Base-by-base conservation (phyloP, 306 rosid genomes). In the Coriaria nepalensis region DNA sequence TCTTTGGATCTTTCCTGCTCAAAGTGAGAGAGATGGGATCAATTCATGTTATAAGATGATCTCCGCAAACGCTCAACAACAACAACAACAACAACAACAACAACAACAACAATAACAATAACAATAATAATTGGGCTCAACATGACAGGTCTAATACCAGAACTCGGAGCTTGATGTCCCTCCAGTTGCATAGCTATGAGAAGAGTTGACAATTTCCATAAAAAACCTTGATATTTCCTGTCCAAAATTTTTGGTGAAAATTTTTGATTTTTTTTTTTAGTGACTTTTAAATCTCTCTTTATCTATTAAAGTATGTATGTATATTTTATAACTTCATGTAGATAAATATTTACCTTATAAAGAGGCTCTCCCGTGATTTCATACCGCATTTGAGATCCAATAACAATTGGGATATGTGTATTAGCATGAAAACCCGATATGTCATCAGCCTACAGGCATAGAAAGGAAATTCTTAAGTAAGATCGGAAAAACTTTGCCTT, bases 151-250 rank as follows among this genome's bases (percentile, higher is more conserved):
- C 7, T 12, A 54, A 59, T 92, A 92, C 98, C 98, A 92, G 77
- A 73, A 71, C 59, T 92, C 98, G 1, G 38, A 0, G 60, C 60
- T 76, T 11, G 98, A 92, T 58, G 98, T 75, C 72, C 98, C 98
- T 75, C 98, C 98, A 5, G 98, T 92, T 68, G 98, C 98, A 66
- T 82, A 92, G 70, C 73, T 75, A 54, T 92, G 96, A 59, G 96
- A 82, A 49, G 98, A 82, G 77, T 92, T 85, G 35, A 92, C 65
- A 40, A 68, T 5, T 54, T 78, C 73, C 98, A 92, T 79, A 62
- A 92, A 92, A 78, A 70, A 92, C 33, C 65, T 67, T 40, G 81
- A 79, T 9, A 92, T 79, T 39, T 78, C 86, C 98, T 92, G 68
- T 49, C 14, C 68, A 15, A 45, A 45, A 55, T 62, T 43, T 52